Base-by-base conservation (phyloP, 176 grass and related monocot genomes). In the Eleusine coracana region DNA sequence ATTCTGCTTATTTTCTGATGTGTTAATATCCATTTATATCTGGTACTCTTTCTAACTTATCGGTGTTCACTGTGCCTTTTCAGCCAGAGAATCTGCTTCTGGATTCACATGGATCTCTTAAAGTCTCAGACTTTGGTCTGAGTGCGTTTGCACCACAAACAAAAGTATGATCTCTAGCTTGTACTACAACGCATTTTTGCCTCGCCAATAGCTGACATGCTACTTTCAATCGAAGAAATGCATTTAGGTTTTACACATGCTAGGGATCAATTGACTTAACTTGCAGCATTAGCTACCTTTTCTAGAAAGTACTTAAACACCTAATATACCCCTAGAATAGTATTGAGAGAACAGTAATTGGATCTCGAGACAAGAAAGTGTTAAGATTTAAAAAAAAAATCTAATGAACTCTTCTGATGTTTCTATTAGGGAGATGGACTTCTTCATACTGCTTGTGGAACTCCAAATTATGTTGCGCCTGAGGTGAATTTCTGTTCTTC, bases 71-170 rank as follows among this genome's bases (percentile, higher is more conserved):
- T 79, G 5, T 74, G 52, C 34, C 0, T 73, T 90, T 95, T 80
- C 91, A 98, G 96, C 96, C 96, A 61, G 96, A 98, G 83, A 98
- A 98, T 85, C 77, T 98, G 10, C 91, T 98, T 85, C 87, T 98
- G 40, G 96, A 98, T 73, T 93, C 88, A 52, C 68, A 88, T 83
- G 96, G 96, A 54, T 27, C 83, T 60, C 92, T 98, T 66, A 98
- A 98, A 90, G 93, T 98, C 74, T 93, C 96, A 60, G 96, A 98
- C 74, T 98, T 98, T 10, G 96, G 96, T 40, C 80, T 98, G 73
- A 98, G 96, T 59, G 96, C 89, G 37, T 96, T 98, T 85, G 80
- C 91, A 14, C 91, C 85, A 37, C 91, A 96, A 85, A 81, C 80
- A 77, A 88, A 80, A 80, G 96, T 93, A 93, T 85, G 85, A 71